Base-by-base conservation (phyloP, 345 rosid species). In the Brassica juncea region DNA sequence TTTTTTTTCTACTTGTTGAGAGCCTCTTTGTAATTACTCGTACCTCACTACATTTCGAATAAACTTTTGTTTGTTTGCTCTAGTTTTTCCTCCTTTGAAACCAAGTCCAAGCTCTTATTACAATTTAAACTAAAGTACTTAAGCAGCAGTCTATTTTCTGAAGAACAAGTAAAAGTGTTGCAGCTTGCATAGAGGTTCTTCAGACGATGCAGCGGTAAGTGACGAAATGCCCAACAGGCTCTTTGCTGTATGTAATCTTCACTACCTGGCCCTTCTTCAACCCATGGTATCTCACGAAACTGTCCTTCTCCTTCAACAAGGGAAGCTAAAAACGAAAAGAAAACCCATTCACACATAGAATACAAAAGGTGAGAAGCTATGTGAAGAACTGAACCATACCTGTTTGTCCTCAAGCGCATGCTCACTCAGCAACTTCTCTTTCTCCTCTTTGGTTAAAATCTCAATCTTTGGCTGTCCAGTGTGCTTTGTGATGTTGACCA, bases 401-500 rank as follows among this genome's bases (percentile, higher is more conserved):
- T 68, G 71, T 64, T 73, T 82, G 65, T 74, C 76, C 76, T 77
- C 76, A 16, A 77, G 42, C 4, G 16, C 35, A 62, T 77, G 11
- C 64, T 77, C 66, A 34, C 10, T 64, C 69, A 77, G 21, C 68
- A 82, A 32, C 14, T 55, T 16, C 12, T 73, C 44, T 62, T 77
- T 78, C 78, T 82, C 79, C 15, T 73, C 72, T 62, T 62, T 65
- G 68, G 70, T 77, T 65, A 82, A 31, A 47, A 77, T 15, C 76
- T 82, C 76, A 31, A 73, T 74, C 75, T 63, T 77, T 63, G 84
- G 84, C 65, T 73, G 79, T 66, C 6, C 11, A 73, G 7, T 21
- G 73, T 82, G 84, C 73, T 77, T 82, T 57, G 82, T 77, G 73
- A 82, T 63, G 76, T 77, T 82, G 10, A 82, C 60, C 74, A 82